Base-by-base conservation (phyloP, 2,329 filamentous ascomycete species). In the Hypomyces rosellus region DNA sequence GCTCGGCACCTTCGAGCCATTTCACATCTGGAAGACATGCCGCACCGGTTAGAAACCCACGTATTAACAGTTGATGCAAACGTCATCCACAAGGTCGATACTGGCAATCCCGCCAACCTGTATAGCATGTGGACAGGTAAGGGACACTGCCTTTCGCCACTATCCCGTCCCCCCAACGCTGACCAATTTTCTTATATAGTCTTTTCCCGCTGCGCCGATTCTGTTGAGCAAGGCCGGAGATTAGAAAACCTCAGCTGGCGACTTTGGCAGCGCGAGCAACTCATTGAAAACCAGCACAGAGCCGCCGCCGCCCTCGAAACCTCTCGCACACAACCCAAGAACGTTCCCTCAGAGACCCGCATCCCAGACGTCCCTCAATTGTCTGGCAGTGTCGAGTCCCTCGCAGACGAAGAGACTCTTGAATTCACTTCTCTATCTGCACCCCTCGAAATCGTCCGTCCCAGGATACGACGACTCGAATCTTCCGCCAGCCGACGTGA, bases 41-140 rank as follows among this genome's bases (percentile, higher is more conserved):
- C 89, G 73, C 84, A 88, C 65, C 80, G 82, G 72, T 78, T 95
- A 70, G 84, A 88, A 69, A 85, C 86, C 54, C 88, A 92, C 63
- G 88, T 97, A 67, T 78, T 97, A 65, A 90, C 89, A 55, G 88
- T 97, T 68, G 90, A 96, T 74, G 85, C 89, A 57, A 88, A 86
- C 66, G 86, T 92, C 60, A 91, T 99, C 68, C 88, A 93, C 76
- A 89, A 95, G 68, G 89, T 97, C 63, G 91, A 97, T 72, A 96
- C 92, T 1, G 81, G 86, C 59, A 95, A 95, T 68, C 85, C 89
- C 25, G 89, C 95, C 72, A 95, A 91, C 65, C 82, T 97, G 46
- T 95, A 93, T 73, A 91, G 88, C 75, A 95, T 97, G 82, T 96
- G 91, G 90, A 92, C 89, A 68, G 89, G 90, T 95, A 73, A 80